Evolutionary conservation across 129 eudicot genomes (phyloP).

Genomic region (Sambucus nigra): DNA sequence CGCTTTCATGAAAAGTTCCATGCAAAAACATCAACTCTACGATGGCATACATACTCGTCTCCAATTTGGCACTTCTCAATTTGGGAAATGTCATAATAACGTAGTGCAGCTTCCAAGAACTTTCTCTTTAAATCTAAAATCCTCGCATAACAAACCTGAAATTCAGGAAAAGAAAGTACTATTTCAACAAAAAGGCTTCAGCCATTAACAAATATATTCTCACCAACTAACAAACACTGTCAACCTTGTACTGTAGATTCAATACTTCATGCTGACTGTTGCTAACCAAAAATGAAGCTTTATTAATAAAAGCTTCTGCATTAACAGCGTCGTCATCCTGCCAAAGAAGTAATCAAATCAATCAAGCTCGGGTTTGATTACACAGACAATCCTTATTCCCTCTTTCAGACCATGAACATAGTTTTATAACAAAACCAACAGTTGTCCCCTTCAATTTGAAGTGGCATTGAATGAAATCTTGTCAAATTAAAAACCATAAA

Average conservation of each 20-base stretch:
- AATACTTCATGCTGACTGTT: slow-evolving; percentile 85
- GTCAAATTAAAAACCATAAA: background rate
- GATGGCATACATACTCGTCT: slow-evolving; percentile 65
- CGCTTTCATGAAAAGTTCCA: too few species aligned
- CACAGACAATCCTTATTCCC: background rate
- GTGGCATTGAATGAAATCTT: background rate
- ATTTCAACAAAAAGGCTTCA: slow-evolving; percentile 5
- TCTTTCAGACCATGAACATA: background rate
- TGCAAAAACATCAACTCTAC: slow-evolving; percentile 3
- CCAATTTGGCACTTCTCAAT: slow-evolving; percentile 86
- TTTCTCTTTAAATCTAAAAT: slow-evolving; percentile 90
- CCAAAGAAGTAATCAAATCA: slow-evolving; percentile 19
- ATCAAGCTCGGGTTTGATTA: background rate
- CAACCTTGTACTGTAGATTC: slow-evolving; percentile 92
- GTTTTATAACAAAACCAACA: background rate
- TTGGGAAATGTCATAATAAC: slow-evolving; percentile 91
- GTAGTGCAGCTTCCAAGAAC: slow-evolving; percentile 96
- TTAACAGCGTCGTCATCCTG: slow-evolving; percentile 97
- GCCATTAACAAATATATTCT: slow-evolving; percentile 2
- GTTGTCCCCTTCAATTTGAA: background rate
- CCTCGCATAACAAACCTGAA: slow-evolving; percentile 92
- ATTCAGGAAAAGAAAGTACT: slow-evolving; percentile 1
- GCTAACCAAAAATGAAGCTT: slow-evolving; percentile 96
- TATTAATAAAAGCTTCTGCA: slow-evolving; percentile 95
- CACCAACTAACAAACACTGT: slow-evolving; percentile 4